These are phyloP conservation scores for Neofusicoccum sp. DNA, from an alignment of 2,329 filamentous ascomycete species.

Conservation along the genomic window DNA sequence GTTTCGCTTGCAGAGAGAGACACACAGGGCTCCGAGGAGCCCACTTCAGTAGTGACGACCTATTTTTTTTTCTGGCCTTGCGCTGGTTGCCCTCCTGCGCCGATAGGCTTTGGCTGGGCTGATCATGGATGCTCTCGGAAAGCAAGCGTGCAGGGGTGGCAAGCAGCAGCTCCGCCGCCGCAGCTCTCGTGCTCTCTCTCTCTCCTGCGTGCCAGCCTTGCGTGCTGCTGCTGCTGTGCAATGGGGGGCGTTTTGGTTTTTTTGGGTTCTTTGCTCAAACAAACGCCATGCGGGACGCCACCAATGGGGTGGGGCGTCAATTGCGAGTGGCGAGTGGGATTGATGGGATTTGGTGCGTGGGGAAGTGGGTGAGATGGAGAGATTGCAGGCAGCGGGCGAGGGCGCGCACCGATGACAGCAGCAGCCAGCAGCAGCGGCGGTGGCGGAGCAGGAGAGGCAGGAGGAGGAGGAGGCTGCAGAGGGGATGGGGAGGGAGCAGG, in stretches of 20 bases:
- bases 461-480: neutral
- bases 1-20: neutral
- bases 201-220: conserved; percentile 3
- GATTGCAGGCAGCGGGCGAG: neutral
- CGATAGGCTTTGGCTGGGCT: conserved; percentile 11
- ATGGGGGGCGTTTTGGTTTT: conserved; percentile 1
- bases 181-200: too few relatives aligned
- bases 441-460: neutral
- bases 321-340: neutral
- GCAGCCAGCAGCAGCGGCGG: neutral
- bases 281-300: neutral
- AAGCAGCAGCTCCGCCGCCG: too few relatives aligned
- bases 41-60: neutral
- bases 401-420: conserved; percentile 13
- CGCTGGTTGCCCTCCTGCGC: neutral
- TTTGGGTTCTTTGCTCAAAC: neutral
- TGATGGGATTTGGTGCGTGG: neutral
- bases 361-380: neutral
- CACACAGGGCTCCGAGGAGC: too few relatives aligned
- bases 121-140: conserved; percentile 7
- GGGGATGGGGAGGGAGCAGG: neutral
- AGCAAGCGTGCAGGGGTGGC: neutral
- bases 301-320: conserved; percentile 7
- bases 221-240: conserved; percentile 14
- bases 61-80: neutral